Percentiles rank a stretch among this genome's conserved stretches.
Conservation (phyloP, 495 filamentous ascomycete species). For the Penicillium odoratum region DNA sequence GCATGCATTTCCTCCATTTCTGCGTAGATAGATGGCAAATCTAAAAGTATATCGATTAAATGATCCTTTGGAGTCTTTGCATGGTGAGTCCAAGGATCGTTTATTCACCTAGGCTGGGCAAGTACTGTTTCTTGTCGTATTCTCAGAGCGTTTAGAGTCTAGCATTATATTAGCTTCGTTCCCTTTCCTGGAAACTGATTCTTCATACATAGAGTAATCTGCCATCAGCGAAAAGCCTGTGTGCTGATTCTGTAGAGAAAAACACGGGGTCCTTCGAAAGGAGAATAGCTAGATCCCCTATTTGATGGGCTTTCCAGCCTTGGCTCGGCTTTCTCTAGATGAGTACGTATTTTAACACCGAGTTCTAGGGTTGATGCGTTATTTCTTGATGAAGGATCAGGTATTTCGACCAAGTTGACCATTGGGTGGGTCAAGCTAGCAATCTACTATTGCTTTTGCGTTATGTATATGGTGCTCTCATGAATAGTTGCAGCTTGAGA, state of each 20-base stretch:
- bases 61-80: constrained; percentile 10
- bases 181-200: not conserved
- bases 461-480: too few relatives aligned
- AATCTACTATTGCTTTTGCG: too few relatives aligned
- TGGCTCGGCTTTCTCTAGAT: too few relatives aligned
- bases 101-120: not conserved
- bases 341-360: too few relatives aligned
- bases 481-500: too few relatives aligned
- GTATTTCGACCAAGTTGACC: too few relatives aligned
- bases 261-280: constrained; percentile 6
- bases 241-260: constrained; percentile 8
- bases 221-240: constrained; percentile 13
- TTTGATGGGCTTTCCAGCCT: constrained; percentile 9
- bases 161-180: not conserved
- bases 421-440: too few relatives aligned
- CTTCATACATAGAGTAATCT: constrained; percentile 2
- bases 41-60: constrained; percentile 11
- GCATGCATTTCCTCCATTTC: constrained; percentile 4
- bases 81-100: constrained; percentile 5
- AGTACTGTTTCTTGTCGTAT: constrained; percentile 2
- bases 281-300: constrained; percentile 11
- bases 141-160: constrained; percentile 4
- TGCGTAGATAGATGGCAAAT: constrained; percentile 6
- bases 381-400: too few relatives aligned
- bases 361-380: too few relatives aligned